phyloP scores from a whole-genome alignment of 495 filamentous ascomycete species.

The Aspergillus avenaceus region DNA sequence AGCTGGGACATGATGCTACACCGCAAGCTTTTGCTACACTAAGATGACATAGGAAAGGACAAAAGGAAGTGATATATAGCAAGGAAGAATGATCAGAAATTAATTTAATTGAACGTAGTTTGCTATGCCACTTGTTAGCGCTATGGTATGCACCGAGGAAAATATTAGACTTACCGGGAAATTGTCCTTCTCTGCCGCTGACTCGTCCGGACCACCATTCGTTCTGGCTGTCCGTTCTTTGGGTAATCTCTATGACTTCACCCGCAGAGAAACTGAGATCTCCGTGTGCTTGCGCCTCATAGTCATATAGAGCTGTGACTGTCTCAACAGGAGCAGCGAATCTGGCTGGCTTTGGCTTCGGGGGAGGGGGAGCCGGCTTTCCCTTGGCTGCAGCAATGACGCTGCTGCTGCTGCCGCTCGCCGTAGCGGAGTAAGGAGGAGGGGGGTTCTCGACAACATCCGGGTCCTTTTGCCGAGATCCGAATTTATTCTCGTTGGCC shows the following conservation, averaged over 20 bases:
- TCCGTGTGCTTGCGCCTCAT: conserved; percentile 90
- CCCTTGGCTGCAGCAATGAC: conserved; percentile 65
- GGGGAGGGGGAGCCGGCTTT: conserved; percentile 88
- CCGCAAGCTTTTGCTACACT: conserved; percentile 8
- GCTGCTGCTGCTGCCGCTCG: conserved; percentile 46
- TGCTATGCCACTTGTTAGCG: conserved; percentile 21
- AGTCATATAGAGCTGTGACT: conserved; percentile 86
- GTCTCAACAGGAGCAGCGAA: conserved; percentile 70
- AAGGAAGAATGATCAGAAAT: background rate
- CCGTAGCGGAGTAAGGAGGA: conserved; percentile 60
- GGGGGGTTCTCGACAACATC: conserved; percentile 59
- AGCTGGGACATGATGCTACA: background rate
- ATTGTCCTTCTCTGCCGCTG: conserved; percentile 78
- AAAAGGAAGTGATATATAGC: conserved; percentile 10
- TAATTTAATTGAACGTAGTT: conserved; percentile 48
- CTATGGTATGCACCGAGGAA: background rate
- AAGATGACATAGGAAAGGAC: conserved; percentile 5
- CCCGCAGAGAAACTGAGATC: conserved; percentile 90
- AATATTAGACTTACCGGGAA: conserved; percentile 66
- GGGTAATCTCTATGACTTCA: conserved; percentile 84
- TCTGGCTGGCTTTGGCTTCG: conserved; percentile 80
- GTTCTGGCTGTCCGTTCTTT: conserved; percentile 78
- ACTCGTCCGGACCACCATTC: conserved; percentile 94
- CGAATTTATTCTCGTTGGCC: conserved; percentile 34
- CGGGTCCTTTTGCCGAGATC: conserved; percentile 34